These are phyloP conservation scores for Penicillium odoratum DNA, from an alignment of 495 filamentous ascomycete genomes.

Conservation along the genomic window DNA sequence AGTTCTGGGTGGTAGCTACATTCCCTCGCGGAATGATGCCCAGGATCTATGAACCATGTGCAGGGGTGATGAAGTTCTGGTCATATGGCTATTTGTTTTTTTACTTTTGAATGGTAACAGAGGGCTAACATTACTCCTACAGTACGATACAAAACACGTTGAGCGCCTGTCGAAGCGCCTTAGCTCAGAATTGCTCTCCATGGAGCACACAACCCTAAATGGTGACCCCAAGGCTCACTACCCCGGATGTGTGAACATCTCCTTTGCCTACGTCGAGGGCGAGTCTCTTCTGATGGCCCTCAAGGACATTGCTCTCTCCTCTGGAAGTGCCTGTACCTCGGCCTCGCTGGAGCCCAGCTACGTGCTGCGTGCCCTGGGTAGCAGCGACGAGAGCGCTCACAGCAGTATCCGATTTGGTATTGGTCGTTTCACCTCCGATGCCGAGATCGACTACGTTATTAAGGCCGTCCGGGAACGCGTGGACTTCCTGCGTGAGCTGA, in stretches of 20 bases:
- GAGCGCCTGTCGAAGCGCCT: constrained; percentile 79
- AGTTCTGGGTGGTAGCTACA: too few relatives aligned
- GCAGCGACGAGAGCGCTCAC: constrained; percentile 95
- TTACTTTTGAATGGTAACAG: too few relatives aligned
- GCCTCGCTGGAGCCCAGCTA: constrained; percentile 96
- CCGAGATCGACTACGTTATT: constrained; percentile 95
- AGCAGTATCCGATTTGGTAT: constrained; percentile 98
- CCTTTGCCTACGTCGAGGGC: constrained; percentile 96
- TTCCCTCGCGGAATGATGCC: too few relatives aligned
- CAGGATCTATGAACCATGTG: too few relatives aligned
- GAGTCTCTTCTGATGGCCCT: constrained; percentile 97
- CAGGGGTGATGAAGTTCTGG: too few relatives aligned
- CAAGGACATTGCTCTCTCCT: constrained; percentile 96
- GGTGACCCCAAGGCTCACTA: constrained; percentile 83
- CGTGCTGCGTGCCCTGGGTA: constrained; percentile 88
- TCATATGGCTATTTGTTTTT: too few relatives aligned
- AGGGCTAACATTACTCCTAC: constrained; percentile 30
- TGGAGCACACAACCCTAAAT: constrained; percentile 93
- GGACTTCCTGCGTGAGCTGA: constrained; percentile 89
- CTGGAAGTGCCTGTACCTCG: constrained; percentile 95
- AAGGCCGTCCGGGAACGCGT: constrained; percentile 92
- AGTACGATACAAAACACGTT: constrained; percentile 93
- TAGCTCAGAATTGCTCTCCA: constrained; percentile 71
- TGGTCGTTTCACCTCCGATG: constrained; percentile 92
- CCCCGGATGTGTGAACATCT: constrained; percentile 96